phyloP scores from a whole-genome alignment of 192 early-diverging fungal genomes.

The Thamnidium elegans region DNA sequence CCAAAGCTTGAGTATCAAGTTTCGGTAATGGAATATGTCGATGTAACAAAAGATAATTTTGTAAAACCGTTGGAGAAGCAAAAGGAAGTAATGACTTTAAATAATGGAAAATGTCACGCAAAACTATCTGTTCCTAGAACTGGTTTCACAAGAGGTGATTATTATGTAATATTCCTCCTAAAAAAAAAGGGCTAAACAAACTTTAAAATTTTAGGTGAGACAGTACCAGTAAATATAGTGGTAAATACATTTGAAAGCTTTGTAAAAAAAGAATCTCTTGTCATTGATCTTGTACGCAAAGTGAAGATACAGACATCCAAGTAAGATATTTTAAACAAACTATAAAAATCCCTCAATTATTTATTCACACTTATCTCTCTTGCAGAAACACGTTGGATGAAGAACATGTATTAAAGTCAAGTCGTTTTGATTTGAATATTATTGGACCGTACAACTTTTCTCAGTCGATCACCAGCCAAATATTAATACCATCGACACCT shows the following conservation, averaged over 20 bases:
- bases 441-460: constrained; percentile 30
- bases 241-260: constrained; percentile 11
- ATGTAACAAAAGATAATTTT: constrained; percentile 15
- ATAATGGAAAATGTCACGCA: constrained; percentile 6
- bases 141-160: constrained; percentile 27
- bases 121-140: constrained; percentile 16
- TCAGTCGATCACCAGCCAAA: constrained; percentile 23
- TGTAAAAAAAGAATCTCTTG: constrained; percentile 11
- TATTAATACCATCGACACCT: constrained; percentile 27
- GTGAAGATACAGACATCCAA: constrained; percentile 9
- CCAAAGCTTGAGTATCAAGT: constrained; percentile 28
- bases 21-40: constrained; percentile 31
- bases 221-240: constrained; percentile 16
- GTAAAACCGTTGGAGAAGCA: constrained; percentile 12
- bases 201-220: constrained; percentile 7
- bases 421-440: constrained; percentile 22
- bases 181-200: too few relatives aligned
- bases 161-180: background rate
- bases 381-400: constrained; percentile 14
- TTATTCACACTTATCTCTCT: background rate
- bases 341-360: background rate
- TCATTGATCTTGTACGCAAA: constrained; percentile 18
- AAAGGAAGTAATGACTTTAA: background rate
- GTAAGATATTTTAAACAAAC: constrained; percentile 11
- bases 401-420: constrained; percentile 17